Conservation (phyloP, 1,139 yeast species). For the Scheffersomyces stambukii region DNA sequence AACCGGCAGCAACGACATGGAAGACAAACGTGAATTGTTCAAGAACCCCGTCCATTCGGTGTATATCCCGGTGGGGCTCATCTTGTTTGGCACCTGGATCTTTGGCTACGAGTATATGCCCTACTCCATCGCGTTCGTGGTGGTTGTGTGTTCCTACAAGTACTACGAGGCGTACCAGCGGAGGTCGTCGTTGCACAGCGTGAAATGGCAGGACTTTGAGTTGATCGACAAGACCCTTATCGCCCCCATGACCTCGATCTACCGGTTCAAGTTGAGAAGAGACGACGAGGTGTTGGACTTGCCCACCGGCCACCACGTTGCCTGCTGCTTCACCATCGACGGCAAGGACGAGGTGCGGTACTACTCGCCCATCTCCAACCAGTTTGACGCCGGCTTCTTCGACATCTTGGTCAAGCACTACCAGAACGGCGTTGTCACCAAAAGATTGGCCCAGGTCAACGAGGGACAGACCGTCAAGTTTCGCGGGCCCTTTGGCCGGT, state of each 20-base stretch:
- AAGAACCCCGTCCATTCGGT: constrained; percentile 70
- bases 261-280: constrained; percentile 60
- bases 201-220: constrained; percentile 63
- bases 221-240: constrained; percentile 67
- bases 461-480: constrained; percentile 67
- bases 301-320: constrained; percentile 74
- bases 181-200: constrained; percentile 43
- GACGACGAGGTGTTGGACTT: constrained; percentile 59
- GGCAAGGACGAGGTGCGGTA: constrained; percentile 63
- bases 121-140: constrained; percentile 45
- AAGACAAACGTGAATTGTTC: constrained; percentile 46
- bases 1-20: constrained; percentile 25
- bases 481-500: constrained; percentile 75
- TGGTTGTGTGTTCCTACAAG: constrained; percentile 43
- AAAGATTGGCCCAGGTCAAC: constrained; percentile 54
- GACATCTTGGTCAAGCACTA: constrained; percentile 74
- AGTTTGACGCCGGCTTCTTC: constrained; percentile 65
- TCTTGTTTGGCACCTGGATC: constrained; percentile 58
- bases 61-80: constrained; percentile 60
- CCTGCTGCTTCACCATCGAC: constrained; percentile 52
- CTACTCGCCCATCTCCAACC: constrained; percentile 72
- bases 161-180: constrained; percentile 46
- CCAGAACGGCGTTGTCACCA: constrained; percentile 63
- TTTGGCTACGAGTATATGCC: constrained; percentile 51
- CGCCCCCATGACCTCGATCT: constrained; percentile 66